Evolutionary conservation across 768 basidiomycete species (phyloP).

Genomic region (Mycena floridula): DNA sequence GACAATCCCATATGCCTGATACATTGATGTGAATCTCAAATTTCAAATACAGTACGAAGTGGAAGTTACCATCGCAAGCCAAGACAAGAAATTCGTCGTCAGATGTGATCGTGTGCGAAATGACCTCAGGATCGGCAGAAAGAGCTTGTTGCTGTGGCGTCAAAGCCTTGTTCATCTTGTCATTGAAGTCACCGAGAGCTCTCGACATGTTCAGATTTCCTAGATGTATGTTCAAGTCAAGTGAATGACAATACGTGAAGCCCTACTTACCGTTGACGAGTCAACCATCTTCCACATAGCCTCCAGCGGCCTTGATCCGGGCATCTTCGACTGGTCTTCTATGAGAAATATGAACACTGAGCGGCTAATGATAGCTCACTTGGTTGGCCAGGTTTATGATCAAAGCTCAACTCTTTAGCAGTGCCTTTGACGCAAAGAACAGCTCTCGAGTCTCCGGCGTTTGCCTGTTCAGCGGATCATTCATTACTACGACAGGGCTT

Average conservation of each 20-base stretch:
- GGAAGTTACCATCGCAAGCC: conserved; percentile 84
- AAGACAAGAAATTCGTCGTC: conserved; percentile 96
- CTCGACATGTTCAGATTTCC: conserved; percentile 94
- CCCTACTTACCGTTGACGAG: conserved; percentile 76
- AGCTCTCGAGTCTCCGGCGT: conserved; percentile 96
- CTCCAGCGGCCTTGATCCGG: conserved; percentile 86
- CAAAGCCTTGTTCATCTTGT: conserved; percentile 87
- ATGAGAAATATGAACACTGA: conserved; percentile 1
- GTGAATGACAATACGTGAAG: background rate
- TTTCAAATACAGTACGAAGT: background rate
- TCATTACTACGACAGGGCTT: background rate
- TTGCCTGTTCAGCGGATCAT: conserved; percentile 53
- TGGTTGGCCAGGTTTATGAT: conserved; percentile 78
- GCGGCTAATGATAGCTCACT: conserved; percentile 55
- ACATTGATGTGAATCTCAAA: background rate
- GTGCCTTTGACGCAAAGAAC: conserved; percentile 81
- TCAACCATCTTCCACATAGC: conserved; percentile 95
- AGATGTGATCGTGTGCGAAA: conserved; percentile 66
- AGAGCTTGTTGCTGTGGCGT: conserved; percentile 89
- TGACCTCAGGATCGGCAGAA: conserved; percentile 90
- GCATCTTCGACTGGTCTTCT: conserved; percentile 62
- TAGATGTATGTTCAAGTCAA: too few relatives aligned
- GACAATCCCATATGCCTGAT: conserved; percentile 96
- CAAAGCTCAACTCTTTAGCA: conserved; percentile 83
- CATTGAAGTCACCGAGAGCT: conserved; percentile 96